Percentiles rank a stretch among this genome's conserved stretches.
phyloP scores from a whole-genome alignment of 345 rosid species.

The Syzygium oleosum region DNA sequence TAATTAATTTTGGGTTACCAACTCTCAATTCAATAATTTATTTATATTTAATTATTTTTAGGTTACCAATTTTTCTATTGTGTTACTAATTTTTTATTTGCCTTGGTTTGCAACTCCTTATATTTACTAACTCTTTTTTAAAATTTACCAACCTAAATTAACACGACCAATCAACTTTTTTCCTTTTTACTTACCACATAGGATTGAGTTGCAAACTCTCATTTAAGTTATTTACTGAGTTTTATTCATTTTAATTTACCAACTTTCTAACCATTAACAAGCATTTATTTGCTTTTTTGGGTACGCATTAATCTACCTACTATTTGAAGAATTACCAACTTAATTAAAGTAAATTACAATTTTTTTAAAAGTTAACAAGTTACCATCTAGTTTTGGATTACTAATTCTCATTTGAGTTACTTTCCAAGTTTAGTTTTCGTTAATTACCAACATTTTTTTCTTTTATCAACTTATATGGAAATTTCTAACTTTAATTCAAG shows the following conservation, averaged over 20 bases:
- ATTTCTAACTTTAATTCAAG: neutral
- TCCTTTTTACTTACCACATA: neutral
- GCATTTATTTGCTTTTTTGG: neutral
- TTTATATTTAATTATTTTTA: neutral
- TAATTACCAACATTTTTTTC: neutral
- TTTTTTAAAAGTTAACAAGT: neutral
- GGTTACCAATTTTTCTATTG: neutral
- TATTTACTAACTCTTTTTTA: neutral
- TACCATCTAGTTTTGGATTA: neutral
- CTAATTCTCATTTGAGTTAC: neutral
- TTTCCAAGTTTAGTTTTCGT: neutral
- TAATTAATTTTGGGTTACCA: neutral
- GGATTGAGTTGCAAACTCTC: neutral
- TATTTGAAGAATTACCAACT: neutral
- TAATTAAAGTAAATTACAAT: neutral
- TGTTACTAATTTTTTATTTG: neutral
- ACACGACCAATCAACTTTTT: no score
- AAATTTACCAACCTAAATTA: neutral
- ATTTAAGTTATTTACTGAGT: neutral
- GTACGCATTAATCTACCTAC: neutral
- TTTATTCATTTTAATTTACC: neutral
- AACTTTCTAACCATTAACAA: neutral
- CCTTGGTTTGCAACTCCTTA: neutral
- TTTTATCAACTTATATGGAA: neutral
- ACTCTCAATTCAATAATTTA: neutral